Conservation (phyloP, 1,139 yeast genomes). For the Scheffersomyces stambukii region DNA sequence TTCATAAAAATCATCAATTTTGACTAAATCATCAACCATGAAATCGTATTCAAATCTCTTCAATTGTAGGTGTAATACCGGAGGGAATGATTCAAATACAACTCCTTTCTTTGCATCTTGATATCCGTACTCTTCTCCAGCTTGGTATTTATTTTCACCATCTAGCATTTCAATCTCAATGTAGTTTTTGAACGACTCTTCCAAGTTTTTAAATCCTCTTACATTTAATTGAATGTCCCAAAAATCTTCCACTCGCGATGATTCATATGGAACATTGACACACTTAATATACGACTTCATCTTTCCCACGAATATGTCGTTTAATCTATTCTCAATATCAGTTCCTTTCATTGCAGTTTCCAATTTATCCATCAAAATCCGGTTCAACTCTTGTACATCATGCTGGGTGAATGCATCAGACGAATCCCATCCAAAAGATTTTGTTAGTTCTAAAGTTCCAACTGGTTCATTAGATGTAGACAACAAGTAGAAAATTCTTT, state of each 20-base stretch:
- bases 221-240: constrained; percentile 98
- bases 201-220: constrained; percentile 68
- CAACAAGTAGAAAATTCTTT: constrained; percentile 77
- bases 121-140: constrained; percentile 77
- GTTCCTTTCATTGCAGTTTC: constrained; percentile 93
- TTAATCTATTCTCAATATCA: constrained; percentile 71
- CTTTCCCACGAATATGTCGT: constrained; percentile 88
- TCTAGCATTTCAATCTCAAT: constrained; percentile 84
- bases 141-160: constrained; percentile 95
- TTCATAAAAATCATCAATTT: constrained; percentile 89
- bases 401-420: constrained; percentile 96
- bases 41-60: constrained; percentile 95
- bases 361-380: constrained; percentile 91
- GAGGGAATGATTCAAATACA: constrained; percentile 84
- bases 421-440: constrained; percentile 96
- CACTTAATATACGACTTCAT: constrained; percentile 95
- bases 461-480: constrained; percentile 72
- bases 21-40: constrained; percentile 81
- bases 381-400: constrained; percentile 93
- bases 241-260: constrained; percentile 87
- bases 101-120: constrained; percentile 98
- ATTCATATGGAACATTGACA: constrained; percentile 91
- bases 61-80: constrained; percentile 86
- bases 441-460: constrained; percentile 81
- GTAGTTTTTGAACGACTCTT: constrained; percentile 78